Base-by-base conservation (phyloP, 106 monocot genomes). In the Acanthochlamys bracteata region DNA sequence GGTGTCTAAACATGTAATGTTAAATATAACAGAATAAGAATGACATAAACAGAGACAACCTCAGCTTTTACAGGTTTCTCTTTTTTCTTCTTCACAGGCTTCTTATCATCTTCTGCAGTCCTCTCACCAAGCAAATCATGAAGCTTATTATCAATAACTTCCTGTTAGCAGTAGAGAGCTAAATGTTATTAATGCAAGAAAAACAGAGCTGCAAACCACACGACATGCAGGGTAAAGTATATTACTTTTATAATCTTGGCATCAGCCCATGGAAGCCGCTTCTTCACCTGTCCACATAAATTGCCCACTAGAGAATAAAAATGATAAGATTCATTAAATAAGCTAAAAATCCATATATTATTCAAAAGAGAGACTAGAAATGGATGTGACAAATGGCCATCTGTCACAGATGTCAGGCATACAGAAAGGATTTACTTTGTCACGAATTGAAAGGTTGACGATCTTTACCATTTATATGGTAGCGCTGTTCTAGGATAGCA, bases 1-100 rank as follows among this genome's bases (percentile, higher is more conserved):
- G n/a, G n/a, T n/a, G n/a, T n/a, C n/a, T n/a, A n/a, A n/a, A n/a
- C n/a, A n/a, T n/a, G n/a, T n/a, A n/a, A n/a, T n/a, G n/a, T n/a
- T n/a, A n/a, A n/a, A n/a, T n/a, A n/a, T n/a, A n/a, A n/a, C n/a
- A n/a, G n/a, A n/a, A n/a, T n/a, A n/a, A n/a, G 33, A 33, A 33
- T 33, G 6, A 33, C 33, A 33, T n/a, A n/a, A n/a, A n/a, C n/a
- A n/a, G n/a, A n/a, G n/a, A 20, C 42, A 54, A 92, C 96, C 79
- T 91, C 91, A 73, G 74, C 51, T 79, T 88, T 90, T 19, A 51
- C 76, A 73, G 91, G 74, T 70, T 91, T 98, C 64, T 84, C 96
- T 62, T 91, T 96, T 78, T 87, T 98, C 70, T 98, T 98, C 65
- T 91, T 98, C 60, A 80, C 52, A 70, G 91, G 83, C 39, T 91